Evolutionary conservation across 2,329 filamentous ascomycete species (phyloP).

Genomic region (Daldinia sp.): DNA sequence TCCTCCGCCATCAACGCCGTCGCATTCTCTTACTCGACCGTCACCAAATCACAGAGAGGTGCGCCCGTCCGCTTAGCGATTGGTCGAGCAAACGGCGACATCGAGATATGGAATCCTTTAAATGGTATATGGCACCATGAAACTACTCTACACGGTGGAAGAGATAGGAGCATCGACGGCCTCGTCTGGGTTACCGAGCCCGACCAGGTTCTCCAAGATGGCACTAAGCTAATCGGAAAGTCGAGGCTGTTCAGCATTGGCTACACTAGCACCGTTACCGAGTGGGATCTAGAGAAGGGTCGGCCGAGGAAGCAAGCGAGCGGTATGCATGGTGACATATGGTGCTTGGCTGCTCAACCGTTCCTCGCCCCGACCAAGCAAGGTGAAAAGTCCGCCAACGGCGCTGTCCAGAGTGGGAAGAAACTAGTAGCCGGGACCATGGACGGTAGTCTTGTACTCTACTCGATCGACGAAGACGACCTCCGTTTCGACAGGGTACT

Average conservation of each 20-base stretch:
- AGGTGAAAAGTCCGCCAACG: slow-evolving; percentile 37
- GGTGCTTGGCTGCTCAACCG: slow-evolving; percentile 93
- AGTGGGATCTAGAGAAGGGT: slow-evolving; percentile 89
- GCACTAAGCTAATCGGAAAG: slow-evolving; percentile 70
- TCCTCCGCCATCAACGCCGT: slow-evolving; percentile 92
- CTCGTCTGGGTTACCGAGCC: slow-evolving; percentile 91
- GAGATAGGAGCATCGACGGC: slow-evolving; percentile 87
- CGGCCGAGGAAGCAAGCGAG: slow-evolving; percentile 82
- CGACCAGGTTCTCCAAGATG: slow-evolving; percentile 71
- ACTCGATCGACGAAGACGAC: slow-evolving; percentile 86
- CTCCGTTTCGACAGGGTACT: slow-evolving; percentile 81
- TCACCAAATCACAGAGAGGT: slow-evolving; percentile 58
- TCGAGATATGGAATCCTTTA: slow-evolving; percentile 96
- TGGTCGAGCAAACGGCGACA: slow-evolving; percentile 91
- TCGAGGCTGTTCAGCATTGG: slow-evolving; percentile 95
- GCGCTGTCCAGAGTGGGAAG: slow-evolving; percentile 50
- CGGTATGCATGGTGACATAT: slow-evolving; percentile 94
- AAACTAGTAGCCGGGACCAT: slow-evolving; percentile 88
- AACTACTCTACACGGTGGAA: slow-evolving; percentile 81
- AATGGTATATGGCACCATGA: slow-evolving; percentile 90
- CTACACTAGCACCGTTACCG: slow-evolving; percentile 88
- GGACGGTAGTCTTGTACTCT: slow-evolving; percentile 86
- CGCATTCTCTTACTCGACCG: slow-evolving; percentile 82
- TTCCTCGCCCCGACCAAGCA: slow-evolving; percentile 40
- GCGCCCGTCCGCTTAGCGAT: slow-evolving; percentile 81